Base-by-base conservation (phyloP, 2,329 filamentous ascomycete species). In the Grosmannia serpens region DNA sequence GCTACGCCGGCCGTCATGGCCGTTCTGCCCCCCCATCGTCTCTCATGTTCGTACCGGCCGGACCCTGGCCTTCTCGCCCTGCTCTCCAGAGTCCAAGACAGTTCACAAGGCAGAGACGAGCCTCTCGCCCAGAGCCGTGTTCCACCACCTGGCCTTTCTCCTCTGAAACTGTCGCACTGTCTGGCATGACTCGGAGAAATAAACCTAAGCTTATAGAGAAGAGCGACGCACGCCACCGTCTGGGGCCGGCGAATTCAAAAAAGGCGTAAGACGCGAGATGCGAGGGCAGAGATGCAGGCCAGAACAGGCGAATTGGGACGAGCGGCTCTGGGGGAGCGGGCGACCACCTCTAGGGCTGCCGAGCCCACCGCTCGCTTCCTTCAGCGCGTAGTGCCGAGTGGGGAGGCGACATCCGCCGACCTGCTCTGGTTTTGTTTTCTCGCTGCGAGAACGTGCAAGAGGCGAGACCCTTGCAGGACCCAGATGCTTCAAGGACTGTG, bases 91-190 rank as follows among this genome's bases (percentile, higher is more conserved):
- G 7, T 11, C 31, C 31, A 33, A 4, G 11, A 33, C n/a, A n/a
- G n/a, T 7, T 33, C 31, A 33, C 7, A 35, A 35, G 15, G 33
- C 33, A 35, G 33, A 41, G 38, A 11, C 47, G 22, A 13, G 46
- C n/a, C 24, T 17, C 15, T 33, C 31, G 2, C 4, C 20, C 4
- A 8, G 20, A 13, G 11, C 7, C 22, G 2, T 20, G 53, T 55
- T 55, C 26, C 53, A 55, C 53, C 41, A 20, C 22, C 41, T 20
- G 15, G 24, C 11, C 26, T 47, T 27, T 47, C 51, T 26, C 47
- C 38, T 55, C 22, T 55, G 53, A 55, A 55, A 55, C 53, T n/a
- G 53, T 55, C 35, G 26, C 53, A 55, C 38, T 46, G 35, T 22
- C 27, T 44, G 38, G 35, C 38, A 46, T 24, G 20, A 55, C 53